These are phyloP conservation scores for Tanacetum coccineum DNA, from an alignment of 129 eudicot genomes.

Conservation along the genomic window DNA sequence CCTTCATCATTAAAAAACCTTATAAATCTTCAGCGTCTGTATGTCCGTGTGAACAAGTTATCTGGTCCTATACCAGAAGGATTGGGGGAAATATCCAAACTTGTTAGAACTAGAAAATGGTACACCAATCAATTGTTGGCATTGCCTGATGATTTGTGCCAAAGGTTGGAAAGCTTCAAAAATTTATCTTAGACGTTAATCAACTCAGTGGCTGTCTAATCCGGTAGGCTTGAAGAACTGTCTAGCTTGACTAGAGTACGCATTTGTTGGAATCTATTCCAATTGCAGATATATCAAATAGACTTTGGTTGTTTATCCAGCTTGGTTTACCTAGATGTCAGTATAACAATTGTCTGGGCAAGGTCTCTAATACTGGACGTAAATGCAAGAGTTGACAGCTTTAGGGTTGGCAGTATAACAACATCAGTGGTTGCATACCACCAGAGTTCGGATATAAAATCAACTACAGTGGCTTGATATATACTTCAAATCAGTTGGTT, in stretches of 20 bases:
- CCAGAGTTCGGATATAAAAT: slow-evolving; percentile 25
- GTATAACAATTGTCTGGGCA: slow-evolving; percentile 31
- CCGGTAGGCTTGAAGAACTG: slow-evolving; percentile 36
- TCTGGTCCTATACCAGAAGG: slow-evolving; percentile 26
- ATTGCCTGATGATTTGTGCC: slow-evolving; percentile 32
- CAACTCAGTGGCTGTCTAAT: slow-evolving; percentile 22
- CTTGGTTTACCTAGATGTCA: slow-evolving; percentile 18
- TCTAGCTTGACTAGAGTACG: slow-evolving; percentile 21
- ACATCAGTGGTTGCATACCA: slow-evolving; percentile 33
- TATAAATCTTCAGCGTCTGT: background rate
- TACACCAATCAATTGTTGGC: slow-evolving; percentile 25
- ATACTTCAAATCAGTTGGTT: slow-evolving; percentile 1
- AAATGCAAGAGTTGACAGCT: slow-evolving; percentile 27
- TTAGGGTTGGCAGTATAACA: slow-evolving; percentile 25
- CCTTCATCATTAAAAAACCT: slow-evolving; percentile 8
- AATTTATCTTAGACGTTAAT: slow-evolving; percentile 22
- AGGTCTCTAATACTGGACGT: slow-evolving; percentile 29
- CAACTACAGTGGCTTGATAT: slow-evolving; percentile 23
- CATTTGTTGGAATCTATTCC: slow-evolving; percentile 18
- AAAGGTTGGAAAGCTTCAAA: slow-evolving; percentile 27
- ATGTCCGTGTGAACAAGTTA: background rate
- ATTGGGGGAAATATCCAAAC: background rate
- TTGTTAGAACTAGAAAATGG: slow-evolving; percentile 2
- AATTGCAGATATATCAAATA: slow-evolving; percentile 30
- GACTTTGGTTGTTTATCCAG: slow-evolving; percentile 39